These are phyloP conservation scores for Trichoderma sp. DNA, from an alignment of 2,329 filamentous ascomycete species.

Conservation along the genomic window DNA sequence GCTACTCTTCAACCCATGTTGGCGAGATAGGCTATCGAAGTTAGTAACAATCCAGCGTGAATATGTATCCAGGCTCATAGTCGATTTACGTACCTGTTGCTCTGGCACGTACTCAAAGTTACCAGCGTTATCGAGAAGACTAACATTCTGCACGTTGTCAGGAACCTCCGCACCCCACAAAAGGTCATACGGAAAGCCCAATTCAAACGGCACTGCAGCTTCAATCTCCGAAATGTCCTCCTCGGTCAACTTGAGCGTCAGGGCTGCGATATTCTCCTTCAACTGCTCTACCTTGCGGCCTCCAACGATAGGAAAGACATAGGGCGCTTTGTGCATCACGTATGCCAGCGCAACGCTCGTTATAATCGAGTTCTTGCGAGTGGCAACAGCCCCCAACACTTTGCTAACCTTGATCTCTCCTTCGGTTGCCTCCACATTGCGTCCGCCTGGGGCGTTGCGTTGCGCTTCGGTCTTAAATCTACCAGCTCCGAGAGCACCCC, in stretches of 20 bases:
- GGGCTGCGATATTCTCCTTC: slow-evolving; percentile 65
- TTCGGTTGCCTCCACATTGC: slow-evolving; percentile 43
- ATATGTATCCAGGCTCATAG: background rate
- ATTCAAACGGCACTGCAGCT: background rate
- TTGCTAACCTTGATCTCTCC: slow-evolving; percentile 51
- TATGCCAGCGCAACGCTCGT: slow-evolving; percentile 65
- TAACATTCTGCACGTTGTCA: background rate
- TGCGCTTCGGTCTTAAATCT: slow-evolving; percentile 42
- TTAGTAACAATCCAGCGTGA: background rate
- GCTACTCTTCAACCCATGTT: background rate
- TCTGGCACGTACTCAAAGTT: background rate
- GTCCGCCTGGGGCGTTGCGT: slow-evolving; percentile 35
- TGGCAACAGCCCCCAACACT: slow-evolving; percentile 49
- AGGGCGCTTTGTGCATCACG: slow-evolving; percentile 67
- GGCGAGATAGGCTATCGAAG: background rate
- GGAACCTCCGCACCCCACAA: background rate
- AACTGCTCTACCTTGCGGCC: slow-evolving; percentile 68
- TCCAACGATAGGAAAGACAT: slow-evolving; percentile 72
- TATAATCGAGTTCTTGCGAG: slow-evolving; percentile 41
- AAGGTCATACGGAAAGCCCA: background rate
- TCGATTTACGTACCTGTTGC: background rate
- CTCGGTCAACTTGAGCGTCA: slow-evolving; percentile 56
- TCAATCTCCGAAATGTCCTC: slow-evolving; percentile 68
- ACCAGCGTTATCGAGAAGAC: background rate
- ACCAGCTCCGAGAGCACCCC: slow-evolving; percentile 55